These are phyloP conservation scores for Tuber magnatum DNA, from an alignment of 495 filamentous ascomycete genomes.

Conservation along the genomic window DNA sequence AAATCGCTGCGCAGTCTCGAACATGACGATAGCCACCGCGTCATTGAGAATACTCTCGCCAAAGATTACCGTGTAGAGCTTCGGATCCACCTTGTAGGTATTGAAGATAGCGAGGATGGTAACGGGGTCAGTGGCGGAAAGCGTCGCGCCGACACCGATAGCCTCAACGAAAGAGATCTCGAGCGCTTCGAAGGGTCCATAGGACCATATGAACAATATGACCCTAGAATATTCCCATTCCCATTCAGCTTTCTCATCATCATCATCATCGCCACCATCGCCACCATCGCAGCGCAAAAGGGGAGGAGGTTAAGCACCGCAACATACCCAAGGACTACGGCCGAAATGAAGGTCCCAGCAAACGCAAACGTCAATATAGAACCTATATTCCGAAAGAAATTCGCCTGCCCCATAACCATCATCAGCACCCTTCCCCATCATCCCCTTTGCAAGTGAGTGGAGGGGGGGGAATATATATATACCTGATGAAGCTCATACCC, in stretches of 20 bases:
- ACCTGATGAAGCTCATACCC: conserved; percentile 93
- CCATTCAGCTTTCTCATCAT: background rate
- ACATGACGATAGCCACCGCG: conserved; percentile 95
- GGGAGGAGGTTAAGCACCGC: background rate
- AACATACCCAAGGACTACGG: conserved; percentile 66
- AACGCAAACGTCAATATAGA: conserved; percentile 98
- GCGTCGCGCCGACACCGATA: conserved; percentile 87
- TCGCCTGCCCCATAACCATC: conserved; percentile 50
- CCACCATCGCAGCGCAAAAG: background rate
- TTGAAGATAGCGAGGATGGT: conserved; percentile 99
- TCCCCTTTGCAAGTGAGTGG: conserved; percentile 2
- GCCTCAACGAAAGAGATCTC: conserved; percentile 87
- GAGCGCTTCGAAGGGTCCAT: conserved; percentile 74
- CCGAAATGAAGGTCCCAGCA: conserved; percentile 93
- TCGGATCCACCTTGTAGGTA: conserved; percentile 96
- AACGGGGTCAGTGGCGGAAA: conserved; percentile 94
- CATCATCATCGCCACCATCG: too few relatives aligned
- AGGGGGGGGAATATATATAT: too few relatives aligned
- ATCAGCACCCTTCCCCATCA: background rate
- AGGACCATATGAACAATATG: conserved; percentile 80
- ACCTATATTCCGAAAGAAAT: conserved; percentile 97
- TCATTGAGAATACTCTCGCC: conserved; percentile 97
- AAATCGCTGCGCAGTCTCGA: conserved; percentile 92
- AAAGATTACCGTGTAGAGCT: conserved; percentile 96
- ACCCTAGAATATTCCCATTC: conserved; percentile 36